Evolutionary conservation across 306 rosid genomes (phyloP).

Genomic region (Senna siamea): DNA sequence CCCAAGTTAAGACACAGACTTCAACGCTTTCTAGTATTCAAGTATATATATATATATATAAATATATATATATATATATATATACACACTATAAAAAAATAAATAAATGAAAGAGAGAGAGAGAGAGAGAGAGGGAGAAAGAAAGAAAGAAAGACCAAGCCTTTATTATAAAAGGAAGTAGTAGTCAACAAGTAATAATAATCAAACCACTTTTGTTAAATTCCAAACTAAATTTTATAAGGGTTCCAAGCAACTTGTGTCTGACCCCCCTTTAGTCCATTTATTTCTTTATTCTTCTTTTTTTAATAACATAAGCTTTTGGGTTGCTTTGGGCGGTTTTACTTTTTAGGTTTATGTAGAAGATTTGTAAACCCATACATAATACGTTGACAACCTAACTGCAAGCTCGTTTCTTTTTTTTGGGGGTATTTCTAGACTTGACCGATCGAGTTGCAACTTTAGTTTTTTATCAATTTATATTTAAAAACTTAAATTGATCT

Average conservation of each 20-base stretch:
- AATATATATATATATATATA: no score
- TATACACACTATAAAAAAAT: no score
- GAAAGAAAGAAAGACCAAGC: neutral
- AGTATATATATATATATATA: no score
- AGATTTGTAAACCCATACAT: neutral
- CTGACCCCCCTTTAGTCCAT: constrained; percentile 8
- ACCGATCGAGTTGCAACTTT: neutral
- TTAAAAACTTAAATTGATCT: no score
- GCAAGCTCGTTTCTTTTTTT: constrained; percentile 2
- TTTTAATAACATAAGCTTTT: neutral
- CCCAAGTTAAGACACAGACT: neutral
- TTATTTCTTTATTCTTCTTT: neutral
- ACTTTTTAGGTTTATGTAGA: neutral
- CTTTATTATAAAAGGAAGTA: neutral
- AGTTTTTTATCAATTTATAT: no score
- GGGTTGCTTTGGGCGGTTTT: neutral
- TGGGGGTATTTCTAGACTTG: neutral
- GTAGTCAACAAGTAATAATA: constrained; percentile 28
- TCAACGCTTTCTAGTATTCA: neutral
- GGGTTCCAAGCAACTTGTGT: constrained; percentile 31
- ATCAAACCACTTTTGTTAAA: constrained; percentile 1
- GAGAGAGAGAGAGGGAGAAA: neutral
- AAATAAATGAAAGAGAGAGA: no score
- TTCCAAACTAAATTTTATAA: constrained; percentile 26
- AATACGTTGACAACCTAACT: constrained; percentile 15